Evolutionary conservation across 2,329 filamentous ascomycete genomes (phyloP), one percentile per base, ranked within the genome.

Genomic region (Pestalotiopsis sp.): DNA sequence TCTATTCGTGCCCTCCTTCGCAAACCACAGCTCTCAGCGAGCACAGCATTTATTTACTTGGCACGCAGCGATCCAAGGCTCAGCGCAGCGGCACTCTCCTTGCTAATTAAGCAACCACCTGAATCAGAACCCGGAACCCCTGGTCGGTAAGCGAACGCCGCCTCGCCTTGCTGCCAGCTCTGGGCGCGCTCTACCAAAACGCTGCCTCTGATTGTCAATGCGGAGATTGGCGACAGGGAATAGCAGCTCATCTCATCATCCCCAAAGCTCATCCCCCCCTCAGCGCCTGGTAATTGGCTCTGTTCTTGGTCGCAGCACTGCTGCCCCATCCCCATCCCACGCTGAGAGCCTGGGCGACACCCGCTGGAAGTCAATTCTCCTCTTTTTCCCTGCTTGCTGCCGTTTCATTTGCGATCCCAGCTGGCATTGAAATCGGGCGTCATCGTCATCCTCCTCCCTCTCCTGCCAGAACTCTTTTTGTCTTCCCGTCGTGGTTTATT

Each of bases 171-270:
- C 58, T 61, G n/a, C 58, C 56, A 58, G 56, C 45, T 52, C 45
- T 20, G 14, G 45, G 14, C 14, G 45, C 56, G 20, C 6, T 25
- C 31, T 31, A 36, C 38, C 38, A 20, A 23, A 36, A 23, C 12
- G 14, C 38, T 20, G 13, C 14, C 36, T 20, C 23, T 38, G 61
- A 25, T 27, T 64, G 63, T 52, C 45, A 56, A 31, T 58, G 63
- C 63, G 63, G 63, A 66, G 63, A 66, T 66, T 66, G 63, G 52
- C 63, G 40, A 49, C 63, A 66, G 41, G 63, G 63, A 56, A 66
- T 23, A 66, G 14, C 23, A 45, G 63, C 41, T 41, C 63, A 66
- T 57, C 49, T 66, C 49, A n/a, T 20, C 52, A 17, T 25, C 41
- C 41, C 49, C 23, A 9, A 23, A 36, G 41, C n/a, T 20, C 38